A percentile compares a stretch with the other conserved stretches of the same genome.
Conservation (phyloP, 202 grass and related monocot genomes). For the Cymbopogon flexuosus region DNA sequence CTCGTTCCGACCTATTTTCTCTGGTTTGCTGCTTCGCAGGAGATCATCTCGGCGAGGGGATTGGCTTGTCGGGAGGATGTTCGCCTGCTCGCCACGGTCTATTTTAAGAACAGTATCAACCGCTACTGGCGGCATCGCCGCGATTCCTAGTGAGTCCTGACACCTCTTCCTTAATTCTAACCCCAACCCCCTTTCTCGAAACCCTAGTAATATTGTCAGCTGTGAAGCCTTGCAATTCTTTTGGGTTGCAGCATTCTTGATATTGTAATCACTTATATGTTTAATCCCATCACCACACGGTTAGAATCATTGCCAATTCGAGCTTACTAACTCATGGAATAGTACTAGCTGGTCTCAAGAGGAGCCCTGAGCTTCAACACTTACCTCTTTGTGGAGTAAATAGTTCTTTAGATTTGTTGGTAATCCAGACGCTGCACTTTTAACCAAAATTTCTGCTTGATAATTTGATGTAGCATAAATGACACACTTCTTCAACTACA, state of each 20-base stretch:
- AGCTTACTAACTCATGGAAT: not conserved
- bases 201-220: not conserved
- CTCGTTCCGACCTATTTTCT: not conserved
- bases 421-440: conserved; percentile 19
- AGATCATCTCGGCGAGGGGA: conserved; percentile 80
- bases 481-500: not conserved
- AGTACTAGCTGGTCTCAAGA: not conserved
- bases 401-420: not conserved
- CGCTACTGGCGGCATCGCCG: conserved; percentile 87
- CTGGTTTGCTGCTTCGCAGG: conserved; percentile 44
- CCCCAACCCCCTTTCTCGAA: too few relatives aligned
- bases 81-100: conserved; percentile 82
- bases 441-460: not conserved
- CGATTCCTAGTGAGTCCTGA: conserved; percentile 60
- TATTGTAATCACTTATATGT: not conserved
- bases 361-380: not conserved
- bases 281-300: not conserved
- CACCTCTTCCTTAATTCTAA: not conserved
- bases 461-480: not conserved
- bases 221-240: not conserved
- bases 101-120: conserved; percentile 96
- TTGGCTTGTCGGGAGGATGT: conserved; percentile 76
- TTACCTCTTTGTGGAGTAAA: not conserved
- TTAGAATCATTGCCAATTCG: not conserved
- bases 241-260: not conserved